These are phyloP conservation scores for Trapa incisa DNA, from an alignment of 345 rosid genomes.

Conservation along the genomic window DNA sequence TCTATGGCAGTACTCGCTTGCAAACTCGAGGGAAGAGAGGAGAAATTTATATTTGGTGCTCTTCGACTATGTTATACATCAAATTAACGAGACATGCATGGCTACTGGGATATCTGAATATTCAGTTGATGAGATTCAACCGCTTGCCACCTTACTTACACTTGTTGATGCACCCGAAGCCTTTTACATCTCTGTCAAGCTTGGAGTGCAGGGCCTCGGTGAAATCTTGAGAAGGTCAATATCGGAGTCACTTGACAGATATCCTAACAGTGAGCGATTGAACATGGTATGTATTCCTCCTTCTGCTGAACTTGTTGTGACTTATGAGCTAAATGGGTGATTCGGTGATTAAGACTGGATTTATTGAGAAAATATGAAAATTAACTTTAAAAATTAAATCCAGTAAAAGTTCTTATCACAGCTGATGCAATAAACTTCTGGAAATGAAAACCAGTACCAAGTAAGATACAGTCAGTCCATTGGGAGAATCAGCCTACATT, in stretches of 20 bases:
- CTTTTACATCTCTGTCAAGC: conserved; percentile 83
- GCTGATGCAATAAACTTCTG: not conserved
- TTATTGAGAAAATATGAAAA: not conserved
- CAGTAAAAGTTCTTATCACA: not conserved
- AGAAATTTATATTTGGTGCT: conserved; percentile 79
- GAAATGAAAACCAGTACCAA: not conserved
- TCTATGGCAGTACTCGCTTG: conserved; percentile 72
- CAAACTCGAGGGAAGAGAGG: conserved; percentile 77
- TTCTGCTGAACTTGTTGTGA: not conserved
- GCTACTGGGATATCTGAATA: conserved; percentile 78
- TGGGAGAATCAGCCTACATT: not conserved
- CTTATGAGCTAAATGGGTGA: not conserved
- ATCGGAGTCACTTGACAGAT: conserved; percentile 63
- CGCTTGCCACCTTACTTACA: conserved; percentile 63
- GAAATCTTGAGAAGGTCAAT: conserved; percentile 88
- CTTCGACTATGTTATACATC: conserved; percentile 75
- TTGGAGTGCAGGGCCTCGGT: conserved; percentile 89
- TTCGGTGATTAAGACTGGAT: not conserved
- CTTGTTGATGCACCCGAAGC: conserved; percentile 96
- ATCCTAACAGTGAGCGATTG: conserved; percentile 74
- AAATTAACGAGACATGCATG: conserved; percentile 67
- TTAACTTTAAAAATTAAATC: not conserved
- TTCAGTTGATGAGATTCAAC: conserved; percentile 73
- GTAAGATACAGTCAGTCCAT: not conserved
- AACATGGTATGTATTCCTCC: conserved; percentile 43